Base-by-base conservation (phyloP, 805 yeast genomes). In the Metschnikowia drakensbergensis region DNA sequence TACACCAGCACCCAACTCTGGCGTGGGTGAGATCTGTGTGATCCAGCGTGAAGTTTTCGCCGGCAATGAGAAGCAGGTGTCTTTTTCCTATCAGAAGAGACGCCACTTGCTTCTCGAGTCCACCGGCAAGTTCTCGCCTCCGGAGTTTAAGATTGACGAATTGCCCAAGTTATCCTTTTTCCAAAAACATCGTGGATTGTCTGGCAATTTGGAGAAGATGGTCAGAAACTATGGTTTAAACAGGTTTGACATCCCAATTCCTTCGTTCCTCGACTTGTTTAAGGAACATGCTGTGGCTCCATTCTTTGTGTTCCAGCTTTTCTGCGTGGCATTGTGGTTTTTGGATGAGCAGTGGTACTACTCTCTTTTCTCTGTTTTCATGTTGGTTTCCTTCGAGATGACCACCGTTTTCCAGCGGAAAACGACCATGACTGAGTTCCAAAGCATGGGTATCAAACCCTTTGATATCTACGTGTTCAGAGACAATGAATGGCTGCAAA, bases 211-310 rank as follows among this genome's bases (percentile, higher is more conserved):
- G 56, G 73, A 66, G 10, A 70, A 67, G 29, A 58, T 72, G 34
- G 57, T 59, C 38, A 80, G 90, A 61, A 70, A 80, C 50, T 94
- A 84, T 64, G 99, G 99, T 46, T 75, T 76, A 55, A 94, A 94
- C 72, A 79, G 79, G 56, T 94, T 94, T 63, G 99, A 94, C 63
- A 92, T 94, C 56, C 99, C 99, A 29, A 79, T 94, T 47, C 99
- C 99, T 44, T 81, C 96, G 0, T 92, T 94, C 59, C 54, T 79
- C 48, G 98, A 92, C 67, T 75, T 94, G 60, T 94, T 94, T 75
- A 85, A 88, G 63, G 98, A 94, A 69, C 99, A 94, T 65, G 98
- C 98, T 8, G 91, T 94, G 35, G 98, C 99, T 10, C 99, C 99
- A 9, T 88, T 94, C 66, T 94, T 94, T 60, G 96, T 94, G 26